A percentile compares a stretch with the other conserved stretches of the same genome.
Evolutionary conservation across 495 filamentous ascomycete species (phyloP).

Genomic region (Hyaloscypha bicolor): DNA sequence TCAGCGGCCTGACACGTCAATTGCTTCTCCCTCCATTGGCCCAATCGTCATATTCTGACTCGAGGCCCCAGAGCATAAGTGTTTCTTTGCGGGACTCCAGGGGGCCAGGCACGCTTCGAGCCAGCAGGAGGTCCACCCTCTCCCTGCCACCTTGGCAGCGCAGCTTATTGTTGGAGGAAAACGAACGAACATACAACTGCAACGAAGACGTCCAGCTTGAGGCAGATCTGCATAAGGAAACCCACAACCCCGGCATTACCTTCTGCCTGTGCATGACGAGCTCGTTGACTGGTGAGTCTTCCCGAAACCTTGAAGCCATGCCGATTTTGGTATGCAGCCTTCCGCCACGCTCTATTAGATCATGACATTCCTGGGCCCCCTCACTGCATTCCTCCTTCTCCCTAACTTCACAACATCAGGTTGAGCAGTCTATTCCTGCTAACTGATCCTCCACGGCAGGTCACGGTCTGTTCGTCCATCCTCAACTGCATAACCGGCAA

Average conservation of each 20-base stretch:
- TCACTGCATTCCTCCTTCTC: conserved; percentile 27
- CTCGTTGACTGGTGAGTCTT: conserved; percentile 17
- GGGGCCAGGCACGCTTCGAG: conserved; percentile 2
- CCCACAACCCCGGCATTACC: conserved; percentile 20
- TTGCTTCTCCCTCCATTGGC: conserved; percentile 25
- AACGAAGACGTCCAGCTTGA: neutral
- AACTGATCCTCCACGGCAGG: conserved; percentile 16
- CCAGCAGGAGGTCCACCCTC: neutral
- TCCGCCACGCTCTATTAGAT: conserved; percentile 18
- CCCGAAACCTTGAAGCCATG: conserved; percentile 28
- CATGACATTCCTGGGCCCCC: conserved; percentile 29
- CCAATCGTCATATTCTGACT: conserved; percentile 9
- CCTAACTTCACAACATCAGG: conserved; percentile 18
- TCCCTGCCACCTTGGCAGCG: conserved; percentile 6
- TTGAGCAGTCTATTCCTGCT: conserved; percentile 20
- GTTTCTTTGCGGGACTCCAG: conserved; percentile 7
- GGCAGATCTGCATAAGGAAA: conserved; percentile 24
- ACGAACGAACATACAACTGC: neutral
- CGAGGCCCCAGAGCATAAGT: conserved; percentile 18
- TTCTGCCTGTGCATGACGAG: conserved; percentile 18
- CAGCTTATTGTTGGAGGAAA: neutral
- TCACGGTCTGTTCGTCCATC: conserved; percentile 4
- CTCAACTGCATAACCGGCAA: neutral
- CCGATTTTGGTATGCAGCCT: conserved; percentile 30
- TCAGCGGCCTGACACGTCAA: conserved; percentile 31